Evolutionary conservation across 306 rosid species (phyloP).

Genomic region (Benincasa hispida): DNA sequence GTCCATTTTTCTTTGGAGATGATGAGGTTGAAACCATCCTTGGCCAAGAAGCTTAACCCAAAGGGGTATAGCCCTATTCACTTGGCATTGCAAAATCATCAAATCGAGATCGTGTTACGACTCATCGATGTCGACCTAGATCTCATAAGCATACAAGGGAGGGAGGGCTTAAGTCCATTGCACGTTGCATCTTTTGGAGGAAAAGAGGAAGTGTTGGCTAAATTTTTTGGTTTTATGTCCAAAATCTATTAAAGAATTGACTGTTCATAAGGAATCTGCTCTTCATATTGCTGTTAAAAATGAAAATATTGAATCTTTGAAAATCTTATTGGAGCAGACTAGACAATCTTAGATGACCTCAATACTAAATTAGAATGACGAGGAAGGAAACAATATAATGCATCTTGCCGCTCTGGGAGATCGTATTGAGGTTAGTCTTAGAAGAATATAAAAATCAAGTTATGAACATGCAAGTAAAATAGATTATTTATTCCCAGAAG

Average conservation of each 20-base stretch:
- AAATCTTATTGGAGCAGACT: not conserved
- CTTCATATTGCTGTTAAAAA: conserved; percentile 22
- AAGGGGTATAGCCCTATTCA: conserved; percentile 20
- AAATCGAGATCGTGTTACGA: not conserved
- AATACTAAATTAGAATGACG: conserved; percentile 13
- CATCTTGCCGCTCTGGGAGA: conserved; percentile 17
- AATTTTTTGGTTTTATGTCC: conserved; percentile 22
- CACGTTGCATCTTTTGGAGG: conserved; percentile 19
- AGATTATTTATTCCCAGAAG: too few relatives aligned
- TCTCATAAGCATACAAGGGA: conserved; percentile 26
- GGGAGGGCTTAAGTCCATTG: conserved; percentile 23
- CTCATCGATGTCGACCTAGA: conserved; percentile 8
- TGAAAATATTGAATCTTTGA: not conserved
- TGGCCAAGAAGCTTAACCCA: conserved; percentile 23
- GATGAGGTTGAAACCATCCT: conserved; percentile 28
- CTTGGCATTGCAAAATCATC: conserved; percentile 18
- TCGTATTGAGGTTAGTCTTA: conserved; percentile 16
- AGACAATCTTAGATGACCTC: not conserved
- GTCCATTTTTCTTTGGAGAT: conserved; percentile 22
- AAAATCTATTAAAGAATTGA: conserved; percentile 19
- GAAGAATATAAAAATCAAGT: not conserved
- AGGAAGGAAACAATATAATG: conserved; percentile 18
- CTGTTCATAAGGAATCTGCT: conserved; percentile 21
- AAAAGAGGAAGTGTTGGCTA: conserved; percentile 7
- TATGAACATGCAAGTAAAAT: too few relatives aligned